A percentile compares a stretch with the other conserved stretches of the same genome.
These are phyloP conservation scores for Pythium biforme DNA, from an alignment of 352 stramenopile species.

Conservation along the genomic window DNA sequence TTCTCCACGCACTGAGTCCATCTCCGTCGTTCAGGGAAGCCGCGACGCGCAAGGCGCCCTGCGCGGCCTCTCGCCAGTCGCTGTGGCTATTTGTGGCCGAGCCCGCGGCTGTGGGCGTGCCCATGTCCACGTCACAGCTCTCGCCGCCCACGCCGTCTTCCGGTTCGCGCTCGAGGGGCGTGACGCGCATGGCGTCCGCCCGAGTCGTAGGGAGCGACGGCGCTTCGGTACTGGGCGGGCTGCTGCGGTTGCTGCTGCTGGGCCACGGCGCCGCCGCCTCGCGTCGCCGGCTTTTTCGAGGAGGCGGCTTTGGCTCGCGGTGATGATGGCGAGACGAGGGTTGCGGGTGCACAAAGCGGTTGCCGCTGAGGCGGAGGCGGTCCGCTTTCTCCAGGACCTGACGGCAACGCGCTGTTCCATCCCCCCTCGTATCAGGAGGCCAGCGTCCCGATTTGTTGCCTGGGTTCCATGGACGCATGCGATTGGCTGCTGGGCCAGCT, in stretches of 20 bases:
- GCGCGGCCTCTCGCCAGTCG: constrained; percentile 8
- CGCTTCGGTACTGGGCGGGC: background rate
- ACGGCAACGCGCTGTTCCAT: constrained; percentile 1
- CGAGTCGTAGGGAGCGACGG: background rate
- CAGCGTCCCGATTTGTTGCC: background rate
- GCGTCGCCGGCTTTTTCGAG: background rate
- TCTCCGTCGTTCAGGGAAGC: too few relatives aligned
- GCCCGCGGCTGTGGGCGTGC: constrained; percentile 14
- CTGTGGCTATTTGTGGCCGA: constrained; percentile 1
- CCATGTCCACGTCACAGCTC: constrained; percentile 16
- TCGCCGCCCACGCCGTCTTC: constrained; percentile 8
- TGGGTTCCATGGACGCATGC: constrained; percentile 1
- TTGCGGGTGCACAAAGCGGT: constrained; percentile 7
- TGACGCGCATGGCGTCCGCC: constrained; percentile 18
- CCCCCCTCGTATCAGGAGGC: constrained; percentile 1
- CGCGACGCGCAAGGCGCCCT: background rate
- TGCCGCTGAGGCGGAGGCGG: background rate
- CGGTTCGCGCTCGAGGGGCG: background rate
- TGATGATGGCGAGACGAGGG: constrained; percentile 11
- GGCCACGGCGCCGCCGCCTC: background rate
- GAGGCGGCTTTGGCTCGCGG: background rate
- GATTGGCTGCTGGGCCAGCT: constrained; percentile 17
- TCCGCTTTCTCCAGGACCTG: background rate
- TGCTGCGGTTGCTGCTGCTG: background rate
- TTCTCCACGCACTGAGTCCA: background rate